These are phyloP conservation scores for Plasmopara muralis DNA, from an alignment of 352 stramenopile species.

Conservation along the genomic window DNA sequence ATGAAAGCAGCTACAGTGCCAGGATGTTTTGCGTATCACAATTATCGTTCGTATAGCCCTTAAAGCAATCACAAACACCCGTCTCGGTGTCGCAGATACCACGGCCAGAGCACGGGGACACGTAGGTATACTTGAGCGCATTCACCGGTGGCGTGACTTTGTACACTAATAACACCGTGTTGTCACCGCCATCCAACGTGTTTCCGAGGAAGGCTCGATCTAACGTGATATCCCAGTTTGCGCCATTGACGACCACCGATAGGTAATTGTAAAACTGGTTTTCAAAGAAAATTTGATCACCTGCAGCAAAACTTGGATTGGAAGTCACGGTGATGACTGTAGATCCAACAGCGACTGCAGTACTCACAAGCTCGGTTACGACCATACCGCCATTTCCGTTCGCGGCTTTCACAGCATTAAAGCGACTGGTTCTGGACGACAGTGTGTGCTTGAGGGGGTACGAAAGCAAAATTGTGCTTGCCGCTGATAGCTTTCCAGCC, in stretches of 20 bases:
- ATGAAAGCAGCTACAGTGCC: constrained; percentile 36
- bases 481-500: background rate
- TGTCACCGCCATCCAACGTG: constrained; percentile 10
- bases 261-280: constrained; percentile 53
- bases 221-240: constrained; percentile 15
- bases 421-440: background rate
- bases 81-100: constrained; percentile 58
- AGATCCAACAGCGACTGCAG: constrained; percentile 7
- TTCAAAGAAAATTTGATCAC: constrained; percentile 45
- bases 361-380: constrained; percentile 1
- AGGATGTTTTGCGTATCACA: constrained; percentile 81
- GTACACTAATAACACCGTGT: constrained; percentile 15
- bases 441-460: constrained; percentile 18
- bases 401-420: background rate
- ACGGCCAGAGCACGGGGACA: constrained; percentile 64
- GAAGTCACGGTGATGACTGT: constrained; percentile 7
- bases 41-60: constrained; percentile 85
- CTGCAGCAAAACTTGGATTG: constrained; percentile 3
- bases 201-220: constrained; percentile 48
- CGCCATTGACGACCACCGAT: background rate
- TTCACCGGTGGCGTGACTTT: constrained; percentile 25
- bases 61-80: constrained; percentile 83
- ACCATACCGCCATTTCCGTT: background rate
- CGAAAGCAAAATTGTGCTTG: constrained; percentile 12
- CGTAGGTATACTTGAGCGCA: constrained; percentile 55